Conservation (phyloP, 2,329 filamentous ascomycete genomes). For the Hymenotorrendiella dingleyae region DNA sequence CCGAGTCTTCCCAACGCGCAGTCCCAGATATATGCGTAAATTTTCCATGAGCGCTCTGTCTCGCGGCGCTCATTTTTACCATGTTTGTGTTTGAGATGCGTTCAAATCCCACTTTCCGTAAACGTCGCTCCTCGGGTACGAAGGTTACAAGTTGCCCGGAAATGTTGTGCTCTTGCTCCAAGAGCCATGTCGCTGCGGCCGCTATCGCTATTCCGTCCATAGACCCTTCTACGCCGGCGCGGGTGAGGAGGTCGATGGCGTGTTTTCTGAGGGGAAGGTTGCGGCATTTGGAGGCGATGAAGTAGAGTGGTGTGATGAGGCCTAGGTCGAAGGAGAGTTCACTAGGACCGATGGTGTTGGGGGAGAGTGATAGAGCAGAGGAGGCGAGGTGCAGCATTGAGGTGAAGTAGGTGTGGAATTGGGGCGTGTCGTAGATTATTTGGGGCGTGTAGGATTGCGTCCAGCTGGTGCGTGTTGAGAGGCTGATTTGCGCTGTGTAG, state of each 20-base stretch:
- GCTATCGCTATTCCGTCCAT: constrained; percentile 42
- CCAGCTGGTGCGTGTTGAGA: no score
- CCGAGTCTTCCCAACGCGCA: no score
- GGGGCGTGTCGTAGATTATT: constrained; percentile 2
- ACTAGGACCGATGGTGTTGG: not conserved
- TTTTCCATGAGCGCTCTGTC: no score
- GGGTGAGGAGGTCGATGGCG: constrained; percentile 53
- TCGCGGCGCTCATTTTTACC: no score
- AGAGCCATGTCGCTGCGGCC: not conserved
- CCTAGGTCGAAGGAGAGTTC: constrained; percentile 30
- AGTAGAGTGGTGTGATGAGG: constrained; percentile 56
- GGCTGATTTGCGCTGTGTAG: not conserved
- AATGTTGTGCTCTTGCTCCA: not conserved
- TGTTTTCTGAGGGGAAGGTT: constrained; percentile 48
- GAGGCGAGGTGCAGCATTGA: not conserved
- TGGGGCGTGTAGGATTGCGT: constrained; percentile 1
- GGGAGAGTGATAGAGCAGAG: not conserved
- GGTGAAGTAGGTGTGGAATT: not conserved
- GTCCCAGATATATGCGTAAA: no score
- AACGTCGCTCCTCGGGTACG: not conserved
- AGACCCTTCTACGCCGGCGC: constrained; percentile 55
- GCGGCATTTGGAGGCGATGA: constrained; percentile 58
- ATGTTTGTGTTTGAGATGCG: no score
- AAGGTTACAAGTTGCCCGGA: not conserved
- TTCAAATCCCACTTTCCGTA: no score